These are phyloP conservation scores for Pseudoperonospora humuli DNA, from an alignment of 352 stramenopile species.

Conservation along the genomic window DNA sequence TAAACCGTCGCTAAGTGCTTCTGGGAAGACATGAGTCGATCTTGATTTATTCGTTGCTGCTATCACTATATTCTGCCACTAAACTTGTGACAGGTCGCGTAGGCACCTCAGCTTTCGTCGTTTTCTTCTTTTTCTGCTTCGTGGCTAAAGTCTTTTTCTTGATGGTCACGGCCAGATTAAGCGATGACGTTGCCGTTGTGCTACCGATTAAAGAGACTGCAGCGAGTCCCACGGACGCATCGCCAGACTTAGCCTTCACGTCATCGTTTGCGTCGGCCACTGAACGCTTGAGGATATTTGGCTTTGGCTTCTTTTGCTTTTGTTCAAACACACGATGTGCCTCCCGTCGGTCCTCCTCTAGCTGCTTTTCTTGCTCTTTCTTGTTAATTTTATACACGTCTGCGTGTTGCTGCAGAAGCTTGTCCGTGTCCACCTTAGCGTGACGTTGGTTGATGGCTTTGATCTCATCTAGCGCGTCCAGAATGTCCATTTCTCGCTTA, in stretches of 20 bases:
- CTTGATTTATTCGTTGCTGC: constrained; percentile 33
- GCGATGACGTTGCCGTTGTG: constrained; percentile 6
- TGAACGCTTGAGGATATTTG: constrained; percentile 18
- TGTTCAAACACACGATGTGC: constrained; percentile 47
- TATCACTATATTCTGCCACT: constrained; percentile 79
- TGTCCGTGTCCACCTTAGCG: constrained; percentile 85
- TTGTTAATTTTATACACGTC: constrained; percentile 27
- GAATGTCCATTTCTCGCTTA: constrained; percentile 98
- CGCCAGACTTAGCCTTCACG: not conserved
- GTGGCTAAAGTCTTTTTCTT: constrained; percentile 25
- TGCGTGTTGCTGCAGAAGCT: constrained; percentile 51
- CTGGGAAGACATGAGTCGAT: not conserved
- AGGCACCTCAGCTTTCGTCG: constrained; percentile 30
- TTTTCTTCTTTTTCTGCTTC: constrained; percentile 28
- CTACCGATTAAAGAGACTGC: not conserved
- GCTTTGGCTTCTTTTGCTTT: constrained; percentile 30
- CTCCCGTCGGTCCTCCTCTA: constrained; percentile 43
- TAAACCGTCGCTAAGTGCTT: not conserved
- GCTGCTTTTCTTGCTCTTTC: constrained; percentile 35
- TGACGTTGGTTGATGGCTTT: constrained; percentile 95
- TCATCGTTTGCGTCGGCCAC: constrained; percentile 13
- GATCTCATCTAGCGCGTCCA: constrained; percentile 98
- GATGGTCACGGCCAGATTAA: constrained; percentile 29
- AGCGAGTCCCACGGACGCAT: not conserved
- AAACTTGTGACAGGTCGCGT: constrained; percentile 40